Evolutionary conservation across 164 flowering plant genomes (phyloP).

Genomic region (grape (Vitis vinifera)): DNA sequence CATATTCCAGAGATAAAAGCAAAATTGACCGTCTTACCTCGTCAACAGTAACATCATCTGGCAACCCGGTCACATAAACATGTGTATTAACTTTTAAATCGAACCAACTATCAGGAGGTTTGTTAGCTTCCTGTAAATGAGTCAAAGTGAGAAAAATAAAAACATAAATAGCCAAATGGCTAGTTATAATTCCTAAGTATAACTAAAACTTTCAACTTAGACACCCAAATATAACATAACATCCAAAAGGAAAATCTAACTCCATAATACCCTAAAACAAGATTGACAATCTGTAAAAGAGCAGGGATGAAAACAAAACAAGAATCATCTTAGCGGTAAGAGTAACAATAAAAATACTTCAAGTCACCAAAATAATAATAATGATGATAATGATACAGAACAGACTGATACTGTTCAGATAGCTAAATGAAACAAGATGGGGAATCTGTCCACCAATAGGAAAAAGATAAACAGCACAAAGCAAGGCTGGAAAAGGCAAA

Average conservation of each 20-base stretch:
- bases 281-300: too few species aligned
- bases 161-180: not conserved
- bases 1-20: not conserved
- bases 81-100: constrained; percentile 96
- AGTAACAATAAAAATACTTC: not conserved
- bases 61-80: constrained; percentile 94
- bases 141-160: constrained; percentile 10
- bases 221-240: not conserved
- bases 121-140: constrained; percentile 80
- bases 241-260: not conserved
- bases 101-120: constrained; percentile 98
- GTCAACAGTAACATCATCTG: constrained; percentile 90
- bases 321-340: not conserved
- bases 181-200: not conserved
- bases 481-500: not conserved
- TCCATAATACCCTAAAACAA: too few species aligned
- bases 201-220: not conserved
- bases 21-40: constrained; percentile 59
- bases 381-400: not conserved
- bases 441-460: not conserved
- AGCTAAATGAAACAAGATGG: not conserved
- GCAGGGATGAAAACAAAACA: too few species aligned
- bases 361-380: not conserved
- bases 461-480: not conserved
- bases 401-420: not conserved